Evolutionary conservation across 805 yeast species (phyloP).

Genomic region (Kodamaea hsintzibuensis): DNA sequence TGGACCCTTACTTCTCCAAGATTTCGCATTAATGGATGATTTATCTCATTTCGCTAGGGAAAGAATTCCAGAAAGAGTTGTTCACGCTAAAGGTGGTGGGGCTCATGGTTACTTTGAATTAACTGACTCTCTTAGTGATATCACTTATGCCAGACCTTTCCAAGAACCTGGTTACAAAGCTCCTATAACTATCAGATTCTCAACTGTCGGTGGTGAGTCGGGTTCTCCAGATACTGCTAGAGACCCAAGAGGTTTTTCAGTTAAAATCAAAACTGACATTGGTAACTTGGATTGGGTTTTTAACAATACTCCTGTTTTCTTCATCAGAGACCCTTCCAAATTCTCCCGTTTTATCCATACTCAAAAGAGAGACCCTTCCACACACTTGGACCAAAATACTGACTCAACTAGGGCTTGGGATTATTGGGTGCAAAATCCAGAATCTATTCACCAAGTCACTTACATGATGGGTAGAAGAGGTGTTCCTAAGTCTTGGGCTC

Average conservation of each 20-base stretch:
- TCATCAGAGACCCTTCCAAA: constrained; percentile 81
- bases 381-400: constrained; percentile 42
- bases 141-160: constrained; percentile 75
- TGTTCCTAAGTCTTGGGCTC: constrained; percentile 53
- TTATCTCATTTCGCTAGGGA: constrained; percentile 88
- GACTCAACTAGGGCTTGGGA: constrained; percentile 62
- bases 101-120: constrained; percentile 86
- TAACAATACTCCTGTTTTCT: constrained; percentile 85
- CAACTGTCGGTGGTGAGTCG: constrained; percentile 84
- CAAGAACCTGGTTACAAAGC: constrained; percentile 79
- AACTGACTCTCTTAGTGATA: constrained; percentile 61
- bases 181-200: constrained; percentile 69
- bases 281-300: constrained; percentile 84
- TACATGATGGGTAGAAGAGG: constrained; percentile 63
- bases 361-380: constrained; percentile 80
- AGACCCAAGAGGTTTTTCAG: constrained; percentile 85
- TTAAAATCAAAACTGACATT: constrained; percentile 79
- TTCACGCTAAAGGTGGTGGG: constrained; percentile 92
- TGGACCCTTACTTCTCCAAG: constrained; percentile 82
- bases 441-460: constrained; percentile 56
- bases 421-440: constrained; percentile 54
- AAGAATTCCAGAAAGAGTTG: constrained; percentile 89
- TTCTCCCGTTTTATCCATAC: constrained; percentile 89
- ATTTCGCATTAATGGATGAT: constrained; percentile 75
- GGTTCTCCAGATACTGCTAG: constrained; percentile 84